A percentile compares a stretch with the other conserved stretches of the same genome.
phyloP scores from a whole-genome alignment of 2,329 filamentous ascomycete species.

The Colletotrichum sp. region DNA sequence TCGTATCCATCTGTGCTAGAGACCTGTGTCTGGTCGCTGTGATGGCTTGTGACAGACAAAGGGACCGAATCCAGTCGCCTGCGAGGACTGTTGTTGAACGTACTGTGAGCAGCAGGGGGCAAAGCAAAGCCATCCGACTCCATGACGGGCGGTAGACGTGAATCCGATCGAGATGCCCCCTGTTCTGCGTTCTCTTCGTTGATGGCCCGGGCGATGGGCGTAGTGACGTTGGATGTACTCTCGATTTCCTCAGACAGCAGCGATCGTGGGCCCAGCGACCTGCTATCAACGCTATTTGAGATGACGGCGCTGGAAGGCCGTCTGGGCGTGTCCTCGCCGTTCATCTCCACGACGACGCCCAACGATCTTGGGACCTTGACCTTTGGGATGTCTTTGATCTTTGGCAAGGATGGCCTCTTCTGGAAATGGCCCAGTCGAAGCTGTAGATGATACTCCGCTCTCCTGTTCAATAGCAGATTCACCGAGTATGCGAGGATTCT shows the following conservation, averaged over 20 bases:
- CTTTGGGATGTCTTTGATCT: conserved; percentile 33
- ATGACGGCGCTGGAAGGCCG: conserved; percentile 28
- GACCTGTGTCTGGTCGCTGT: conserved; percentile 50
- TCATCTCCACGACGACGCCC: conserved; percentile 24
- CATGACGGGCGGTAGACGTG: conserved; percentile 50
- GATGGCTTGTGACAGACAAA: conserved; percentile 55
- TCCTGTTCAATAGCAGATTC: conserved; percentile 55
- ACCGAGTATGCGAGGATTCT: conserved; percentile 64
- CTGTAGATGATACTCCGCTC: conserved; percentile 64
- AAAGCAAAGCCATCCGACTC: conserved; percentile 57
- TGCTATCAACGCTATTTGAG: conserved; percentile 32
- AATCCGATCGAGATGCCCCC: conserved; percentile 33
- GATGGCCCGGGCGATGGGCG: conserved; percentile 61
- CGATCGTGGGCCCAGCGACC: conserved; percentile 44
- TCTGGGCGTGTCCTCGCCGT: conserved; percentile 44
- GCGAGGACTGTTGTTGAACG: conserved; percentile 39
- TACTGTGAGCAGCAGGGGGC: conserved; percentile 50
- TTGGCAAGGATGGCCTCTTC: conserved; percentile 26
- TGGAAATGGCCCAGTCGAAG: conserved; percentile 46
- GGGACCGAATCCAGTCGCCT: conserved; percentile 55
- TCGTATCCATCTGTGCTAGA: conserved; percentile 68
- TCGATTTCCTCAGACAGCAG: conserved; percentile 62
- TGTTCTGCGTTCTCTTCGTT: conserved; percentile 36
- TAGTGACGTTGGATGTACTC: conserved; percentile 67
- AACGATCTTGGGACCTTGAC: conserved; percentile 28